These are phyloP conservation scores for Talaromyces atroroseus DNA, from an alignment of 2,329 filamentous ascomycete genomes.

Conservation along the genomic window DNA sequence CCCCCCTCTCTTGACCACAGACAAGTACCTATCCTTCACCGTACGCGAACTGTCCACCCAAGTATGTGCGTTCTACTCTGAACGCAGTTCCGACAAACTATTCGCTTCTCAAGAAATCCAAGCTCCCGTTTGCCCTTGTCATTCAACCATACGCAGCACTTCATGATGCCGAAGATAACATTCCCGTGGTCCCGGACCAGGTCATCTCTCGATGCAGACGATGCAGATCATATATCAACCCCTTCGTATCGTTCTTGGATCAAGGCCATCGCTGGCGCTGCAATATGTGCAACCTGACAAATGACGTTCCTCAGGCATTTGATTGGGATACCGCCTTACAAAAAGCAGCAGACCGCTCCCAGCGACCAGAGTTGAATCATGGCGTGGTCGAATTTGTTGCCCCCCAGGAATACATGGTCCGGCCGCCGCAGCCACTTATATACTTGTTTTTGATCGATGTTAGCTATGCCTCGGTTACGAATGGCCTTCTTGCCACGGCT, in stretches of 20 bases:
- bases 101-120: slow-evolving; percentile 92
- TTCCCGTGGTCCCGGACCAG: slow-evolving; percentile 92
- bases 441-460: slow-evolving; percentile 96
- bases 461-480: slow-evolving; percentile 83
- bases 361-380: slow-evolving; percentile 87
- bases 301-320: slow-evolving; percentile 97
- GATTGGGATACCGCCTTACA: slow-evolving; percentile 95
- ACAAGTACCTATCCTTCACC: slow-evolving; percentile 87
- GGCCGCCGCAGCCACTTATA: slow-evolving; percentile 88
- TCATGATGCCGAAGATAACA: slow-evolving; percentile 84
- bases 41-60: slow-evolving; percentile 82
- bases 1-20: slow-evolving; percentile 50
- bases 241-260: slow-evolving; percentile 92
- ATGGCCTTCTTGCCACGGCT: slow-evolving; percentile 82
- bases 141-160: slow-evolving; percentile 93
- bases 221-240: slow-evolving; percentile 96
- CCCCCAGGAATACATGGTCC: slow-evolving; percentile 98
- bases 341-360: slow-evolving; percentile 86
- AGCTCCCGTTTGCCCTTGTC: slow-evolving; percentile 87
- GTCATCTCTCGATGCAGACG: slow-evolving; percentile 94
- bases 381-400: slow-evolving; percentile 97
- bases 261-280: slow-evolving; percentile 97
- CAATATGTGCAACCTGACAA: slow-evolving; percentile 99
- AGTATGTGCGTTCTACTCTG: slow-evolving; percentile 91
- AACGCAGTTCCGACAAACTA: slow-evolving; percentile 91